Evolutionary conservation across 352 stramenopile species (phyloP).

Genomic region (Phytophthora sojae): DNA sequence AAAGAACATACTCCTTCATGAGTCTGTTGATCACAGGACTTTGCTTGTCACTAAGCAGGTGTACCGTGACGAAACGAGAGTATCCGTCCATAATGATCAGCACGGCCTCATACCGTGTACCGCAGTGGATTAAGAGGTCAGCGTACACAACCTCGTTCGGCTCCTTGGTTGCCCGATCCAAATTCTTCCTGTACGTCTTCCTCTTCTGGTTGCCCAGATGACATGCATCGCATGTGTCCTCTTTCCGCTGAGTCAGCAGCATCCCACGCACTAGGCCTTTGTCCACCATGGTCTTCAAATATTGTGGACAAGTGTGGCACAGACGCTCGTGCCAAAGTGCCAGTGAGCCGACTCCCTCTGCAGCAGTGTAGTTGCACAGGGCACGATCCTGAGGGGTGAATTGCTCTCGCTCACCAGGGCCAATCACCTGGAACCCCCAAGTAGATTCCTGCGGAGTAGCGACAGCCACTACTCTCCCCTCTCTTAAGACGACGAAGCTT

Average conservation of each 20-base stretch:
- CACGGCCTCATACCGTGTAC: slow-evolving; percentile 2
- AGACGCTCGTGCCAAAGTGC: neutral
- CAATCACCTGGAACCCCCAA: slow-evolving; percentile 20
- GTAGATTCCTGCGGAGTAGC: neutral
- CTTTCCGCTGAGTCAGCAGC: neutral
- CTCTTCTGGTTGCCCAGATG: slow-evolving; percentile 20
- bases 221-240: slow-evolving; percentile 1
- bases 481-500: slow-evolving; percentile 1
- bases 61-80: slow-evolving; percentile 16
- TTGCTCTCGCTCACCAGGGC: too few species aligned
- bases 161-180: slow-evolving; percentile 8
- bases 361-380: slow-evolving; percentile 5
- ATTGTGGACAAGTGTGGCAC: neutral
- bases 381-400: too few species aligned
- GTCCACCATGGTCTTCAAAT: neutral
- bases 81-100: slow-evolving; percentile 20
- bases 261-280: neutral
- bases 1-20: slow-evolving; percentile 8
- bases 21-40: slow-evolving; percentile 3
- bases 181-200: too few species aligned
- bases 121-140: slow-evolving; percentile 9
- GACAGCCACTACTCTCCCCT: neutral
- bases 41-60: slow-evolving; percentile 3
- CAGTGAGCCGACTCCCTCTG: slow-evolving; percentile 10
- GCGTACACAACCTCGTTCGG: slow-evolving; percentile 23